Conservation (phyloP, 2,329 filamentous ascomycete genomes). For the Scolecobasidium constrictum region DNA sequence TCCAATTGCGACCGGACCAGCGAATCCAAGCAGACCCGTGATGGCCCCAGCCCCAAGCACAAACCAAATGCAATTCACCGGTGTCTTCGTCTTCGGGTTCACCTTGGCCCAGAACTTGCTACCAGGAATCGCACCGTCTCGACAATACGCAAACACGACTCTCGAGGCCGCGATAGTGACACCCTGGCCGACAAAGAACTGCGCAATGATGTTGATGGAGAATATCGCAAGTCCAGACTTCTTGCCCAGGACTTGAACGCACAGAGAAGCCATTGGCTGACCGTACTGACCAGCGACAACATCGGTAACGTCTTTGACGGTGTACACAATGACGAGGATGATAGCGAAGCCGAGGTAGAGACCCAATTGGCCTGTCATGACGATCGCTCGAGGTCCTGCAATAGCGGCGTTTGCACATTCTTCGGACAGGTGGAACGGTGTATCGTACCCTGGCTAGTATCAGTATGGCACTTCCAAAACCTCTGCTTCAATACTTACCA, state of each 20-base stretch:
- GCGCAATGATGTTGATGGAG: conserved; percentile 43
- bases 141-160: conserved; percentile 45
- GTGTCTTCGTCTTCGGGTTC: conserved; percentile 38
- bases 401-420: conserved; percentile 36
- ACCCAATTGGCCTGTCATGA: conserved; percentile 43
- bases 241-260: conserved; percentile 46
- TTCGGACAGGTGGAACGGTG: conserved; percentile 21
- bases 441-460: conserved; percentile 46
- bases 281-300: conserved; percentile 36
- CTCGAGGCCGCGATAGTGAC: conserved; percentile 38
- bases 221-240: conserved; percentile 41
- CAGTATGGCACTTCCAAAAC: too few species aligned
- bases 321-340: conserved; percentile 47
- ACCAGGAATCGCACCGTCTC: conserved; percentile 39
- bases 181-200: conserved; percentile 49
- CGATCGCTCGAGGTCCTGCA: conserved; percentile 45
- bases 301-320: conserved; percentile 38
- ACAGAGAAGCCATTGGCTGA: conserved; percentile 47
- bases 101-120: conserved; percentile 39
- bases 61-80: conserved; percentile 45
- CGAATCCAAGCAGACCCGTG: conserved; percentile 17
- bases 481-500: too few species aligned
- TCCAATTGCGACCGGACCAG: conserved; percentile 31
- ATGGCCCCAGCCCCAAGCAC: conserved; percentile 26
- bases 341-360: conserved; percentile 45